A percentile compares a stretch with the other conserved stretches of the same genome.
Evolutionary conservation across 2,329 filamentous ascomycete species (phyloP).

Genomic region (Diaporthe sp.): DNA sequence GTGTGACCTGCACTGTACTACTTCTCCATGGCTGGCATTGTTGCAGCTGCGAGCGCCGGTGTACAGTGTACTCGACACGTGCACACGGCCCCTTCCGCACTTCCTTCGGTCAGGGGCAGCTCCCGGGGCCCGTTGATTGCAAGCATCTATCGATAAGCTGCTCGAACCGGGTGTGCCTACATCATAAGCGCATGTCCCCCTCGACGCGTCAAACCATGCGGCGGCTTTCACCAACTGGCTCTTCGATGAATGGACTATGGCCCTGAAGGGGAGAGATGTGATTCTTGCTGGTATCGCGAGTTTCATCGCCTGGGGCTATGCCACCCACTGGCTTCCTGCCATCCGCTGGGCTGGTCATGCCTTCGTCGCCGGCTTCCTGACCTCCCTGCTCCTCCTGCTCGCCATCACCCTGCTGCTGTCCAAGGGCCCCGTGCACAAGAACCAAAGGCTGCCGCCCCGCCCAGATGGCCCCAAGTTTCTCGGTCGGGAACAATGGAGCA

Average conservation of each 20-base stretch:
- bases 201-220: constrained; percentile 36
- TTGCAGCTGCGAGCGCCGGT: too few species aligned
- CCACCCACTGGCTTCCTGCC: constrained; percentile 84
- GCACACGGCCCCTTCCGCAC: background rate
- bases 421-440: constrained; percentile 59
- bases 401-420: constrained; percentile 74
- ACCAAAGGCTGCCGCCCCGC: constrained; percentile 54
- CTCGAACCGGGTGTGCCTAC: background rate
- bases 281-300: constrained; percentile 75
- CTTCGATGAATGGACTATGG: constrained; percentile 62
- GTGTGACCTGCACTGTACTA: background rate
- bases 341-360: constrained; percentile 89
- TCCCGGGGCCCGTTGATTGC: constrained; percentile 5
- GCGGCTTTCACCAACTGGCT: constrained; percentile 30
- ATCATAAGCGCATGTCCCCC: constrained; percentile 30
- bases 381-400: constrained; percentile 67
- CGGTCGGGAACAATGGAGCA: constrained; percentile 73
- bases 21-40: background rate
- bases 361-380: constrained; percentile 77
- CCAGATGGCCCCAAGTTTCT: constrained; percentile 70
- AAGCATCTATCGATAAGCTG: constrained; percentile 38
- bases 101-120: background rate
- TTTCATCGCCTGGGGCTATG: constrained; percentile 90
- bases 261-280: constrained; percentile 80
- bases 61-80: background rate